Evolutionary conservation across 1,284 basidiomycete genomes (phyloP).

Genomic region (Cutaneotrichosporon arboriforme): DNA sequence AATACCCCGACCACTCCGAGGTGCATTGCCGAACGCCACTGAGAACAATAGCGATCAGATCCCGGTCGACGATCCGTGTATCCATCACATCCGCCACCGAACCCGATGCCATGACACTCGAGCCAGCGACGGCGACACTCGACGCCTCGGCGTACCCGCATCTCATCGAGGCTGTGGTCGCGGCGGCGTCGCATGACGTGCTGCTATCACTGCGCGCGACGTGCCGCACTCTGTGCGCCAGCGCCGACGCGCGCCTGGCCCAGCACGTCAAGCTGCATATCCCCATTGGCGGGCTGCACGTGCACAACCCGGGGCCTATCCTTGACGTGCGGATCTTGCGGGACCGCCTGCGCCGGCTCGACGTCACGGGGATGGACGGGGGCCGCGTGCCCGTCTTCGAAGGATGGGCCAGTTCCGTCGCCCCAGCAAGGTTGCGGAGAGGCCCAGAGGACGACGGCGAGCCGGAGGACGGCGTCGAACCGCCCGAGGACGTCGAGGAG

Average conservation of each 20-base stretch:
- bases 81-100: too few species aligned
- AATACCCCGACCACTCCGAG: too few species aligned
- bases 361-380: background rate
- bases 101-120: too few species aligned
- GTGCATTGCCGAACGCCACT: too few species aligned
- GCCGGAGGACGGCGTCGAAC: background rate
- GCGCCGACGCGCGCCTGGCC: background rate
- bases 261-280: constrained; percentile 2
- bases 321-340: background rate
- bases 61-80: too few species aligned
- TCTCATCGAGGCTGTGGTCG: constrained; percentile 6
- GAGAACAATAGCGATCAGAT: too few species aligned
- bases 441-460: too few species aligned
- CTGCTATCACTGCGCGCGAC: background rate
- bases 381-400: background rate
- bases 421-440: background rate
- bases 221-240: background rate
- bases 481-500: background rate
- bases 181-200: background rate
- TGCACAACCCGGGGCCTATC: background rate
- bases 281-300: background rate
- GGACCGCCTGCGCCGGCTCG: background rate
- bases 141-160: constrained; percentile 4
- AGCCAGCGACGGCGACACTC: background rate
- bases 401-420: background rate